Percentiles rank a stretch among this genome's conserved stretches.
These are phyloP conservation scores for Metschnikowia anglica DNA, from an alignment of 805 yeast species.

Conservation along the genomic window DNA sequence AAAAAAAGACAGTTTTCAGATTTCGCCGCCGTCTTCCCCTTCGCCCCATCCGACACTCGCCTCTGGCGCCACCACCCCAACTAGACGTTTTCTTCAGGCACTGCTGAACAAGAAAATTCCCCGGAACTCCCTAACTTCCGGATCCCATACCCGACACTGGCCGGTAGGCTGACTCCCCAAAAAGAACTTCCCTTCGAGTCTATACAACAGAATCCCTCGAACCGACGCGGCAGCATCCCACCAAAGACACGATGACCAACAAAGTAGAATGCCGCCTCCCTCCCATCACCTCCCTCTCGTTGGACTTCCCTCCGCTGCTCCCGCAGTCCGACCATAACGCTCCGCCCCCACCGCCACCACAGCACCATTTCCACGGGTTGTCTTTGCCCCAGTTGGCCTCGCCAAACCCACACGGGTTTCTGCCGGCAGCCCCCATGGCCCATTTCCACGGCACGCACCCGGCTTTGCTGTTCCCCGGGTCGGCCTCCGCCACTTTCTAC, in stretches of 20 bases:
- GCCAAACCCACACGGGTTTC: background rate
- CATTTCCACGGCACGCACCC: background rate
- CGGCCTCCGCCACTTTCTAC: too few species aligned
- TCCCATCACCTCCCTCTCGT: constrained; percentile 34
- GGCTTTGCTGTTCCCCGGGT: too few species aligned
- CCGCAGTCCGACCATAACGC: constrained; percentile 1
- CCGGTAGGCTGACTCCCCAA: too few species aligned
- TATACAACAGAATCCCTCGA: too few species aligned
- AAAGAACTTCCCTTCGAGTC: background rate
- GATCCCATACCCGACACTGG: too few species aligned
- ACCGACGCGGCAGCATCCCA: too few species aligned
- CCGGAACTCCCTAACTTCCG: too few species aligned
- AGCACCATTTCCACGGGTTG: constrained; percentile 6
- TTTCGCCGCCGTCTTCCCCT: background rate
- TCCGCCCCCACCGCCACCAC: background rate
- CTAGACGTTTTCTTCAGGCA: too few species aligned
- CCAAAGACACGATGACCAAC: constrained; percentile 13
- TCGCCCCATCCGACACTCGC: too few species aligned
- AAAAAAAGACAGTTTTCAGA: background rate
- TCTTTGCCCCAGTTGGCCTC: constrained; percentile 8
- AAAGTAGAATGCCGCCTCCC: constrained; percentile 29
- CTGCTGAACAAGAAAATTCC: too few species aligned
- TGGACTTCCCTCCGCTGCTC: constrained; percentile 31
- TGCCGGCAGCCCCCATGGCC: background rate
- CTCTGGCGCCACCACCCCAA: too few species aligned